Evolutionary conservation across 495 filamentous ascomycete genomes (phyloP), one percentile per base, ranked within the genome.

Genomic region (Choiromyces venosus): DNA sequence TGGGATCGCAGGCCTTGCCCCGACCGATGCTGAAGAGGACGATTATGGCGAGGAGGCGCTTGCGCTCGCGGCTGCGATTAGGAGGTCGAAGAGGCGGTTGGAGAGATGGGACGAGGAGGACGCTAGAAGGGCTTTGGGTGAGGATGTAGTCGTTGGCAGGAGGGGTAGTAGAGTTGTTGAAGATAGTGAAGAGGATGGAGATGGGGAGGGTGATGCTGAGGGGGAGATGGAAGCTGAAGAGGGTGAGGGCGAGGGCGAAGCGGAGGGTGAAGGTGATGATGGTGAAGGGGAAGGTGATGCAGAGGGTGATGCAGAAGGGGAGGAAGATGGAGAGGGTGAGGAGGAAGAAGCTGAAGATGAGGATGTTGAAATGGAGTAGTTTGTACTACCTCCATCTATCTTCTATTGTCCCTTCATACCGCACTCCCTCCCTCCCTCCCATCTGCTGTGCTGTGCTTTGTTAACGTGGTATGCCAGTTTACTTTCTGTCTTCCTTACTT

Each of bases 1-100:
- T 67, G 92, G 91, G 40, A 86, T 87, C 37, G 91, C 89, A 19
- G 93, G 92, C 3, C 82, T 96, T 36, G 85, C 90, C 67, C 89
- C 89, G 33, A 87, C 90, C 6, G 85, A 85, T n/a, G 82, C 85
- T 12, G 87, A 88, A 72, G 85, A 89, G 33, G 88, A 90, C 69
- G 93, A 95, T 80, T 95, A 88, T 80, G 93, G 93, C 67, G 93
- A 95, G 80, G 90, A 93, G 78, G 87, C 90, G 33, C 85, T 86
- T 42, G 86, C 89, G n/a, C 93, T 89, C 74, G 85, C 90, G 40
- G 91, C 91, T 19, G 88, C 91, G 5, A 82, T 94, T 18, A 86
- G 93, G 66, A 88, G 93, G 68, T 86, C 88, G 0, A 82, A 85
- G 16, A 86, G 93, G 35, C 85, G 93, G 71, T 85, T 96, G n/a